phyloP scores from a whole-genome alignment of 768 basidiomycete species.

The Tremella yokohamensis region DNA sequence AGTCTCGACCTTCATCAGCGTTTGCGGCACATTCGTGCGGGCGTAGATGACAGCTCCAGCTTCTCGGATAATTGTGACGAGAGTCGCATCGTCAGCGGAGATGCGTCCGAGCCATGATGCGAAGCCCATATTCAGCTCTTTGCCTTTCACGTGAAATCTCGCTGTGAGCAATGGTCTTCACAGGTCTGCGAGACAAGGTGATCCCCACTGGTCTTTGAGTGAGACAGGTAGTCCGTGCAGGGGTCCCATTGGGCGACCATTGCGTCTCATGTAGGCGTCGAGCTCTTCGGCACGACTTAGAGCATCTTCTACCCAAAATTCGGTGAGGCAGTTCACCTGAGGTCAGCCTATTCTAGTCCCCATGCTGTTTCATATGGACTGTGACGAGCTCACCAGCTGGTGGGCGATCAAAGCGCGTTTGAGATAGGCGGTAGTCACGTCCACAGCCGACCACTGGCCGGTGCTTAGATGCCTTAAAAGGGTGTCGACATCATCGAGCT shows the following conservation, averaged over 20 bases:
- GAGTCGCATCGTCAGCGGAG: conserved; percentile 3
- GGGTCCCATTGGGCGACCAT: conserved; percentile 16
- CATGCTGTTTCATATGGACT: no score
- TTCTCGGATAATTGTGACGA: conserved; percentile 8
- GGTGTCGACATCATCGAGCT: conserved; percentile 18
- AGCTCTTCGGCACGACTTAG: conserved; percentile 14
- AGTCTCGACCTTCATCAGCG: conserved; percentile 30
- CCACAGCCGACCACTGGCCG: conserved; percentile 20
- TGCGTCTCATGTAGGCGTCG: conserved; percentile 8
- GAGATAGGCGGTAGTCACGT: conserved; percentile 28
- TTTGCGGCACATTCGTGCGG: conserved; percentile 27
- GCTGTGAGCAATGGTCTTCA: no score
- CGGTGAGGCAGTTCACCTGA: conserved; percentile 45
- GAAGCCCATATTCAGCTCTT: conserved; percentile 19
- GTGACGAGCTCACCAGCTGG: conserved; percentile 1
- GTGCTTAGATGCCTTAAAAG: conserved; percentile 6
- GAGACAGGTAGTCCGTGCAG: conserved; percentile 24
- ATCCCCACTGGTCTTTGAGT: conserved; percentile 10
- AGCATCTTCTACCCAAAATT: conserved; percentile 19
- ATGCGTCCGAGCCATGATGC: conserved; percentile 12
- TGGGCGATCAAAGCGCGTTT: conserved; percentile 33
- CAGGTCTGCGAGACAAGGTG: no score
- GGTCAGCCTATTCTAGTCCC: not conserved
- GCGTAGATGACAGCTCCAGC: conserved; percentile 31
- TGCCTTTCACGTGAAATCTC: conserved; percentile 5